Percentiles rank a stretch among this genome's conserved stretches.
Evolutionary conservation across 1,284 basidiomycete genomes (phyloP).

Genomic region (Ganoderma leucocontextum): DNA sequence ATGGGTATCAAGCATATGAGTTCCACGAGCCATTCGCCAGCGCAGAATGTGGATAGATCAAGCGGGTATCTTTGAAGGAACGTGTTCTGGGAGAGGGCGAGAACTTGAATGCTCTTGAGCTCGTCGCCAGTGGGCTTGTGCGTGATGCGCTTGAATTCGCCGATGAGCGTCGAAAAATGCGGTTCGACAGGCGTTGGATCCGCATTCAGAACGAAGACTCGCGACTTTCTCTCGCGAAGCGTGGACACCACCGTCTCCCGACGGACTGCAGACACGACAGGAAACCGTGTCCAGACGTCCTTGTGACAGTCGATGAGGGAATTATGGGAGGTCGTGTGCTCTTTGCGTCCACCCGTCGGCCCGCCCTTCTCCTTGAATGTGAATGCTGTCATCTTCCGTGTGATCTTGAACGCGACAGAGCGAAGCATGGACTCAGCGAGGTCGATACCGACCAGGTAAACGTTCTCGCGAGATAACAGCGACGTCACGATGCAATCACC

Average conservation of each 20-base stretch:
- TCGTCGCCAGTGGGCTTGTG: slow-evolving; percentile 59
- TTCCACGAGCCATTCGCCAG: slow-evolving; percentile 70
- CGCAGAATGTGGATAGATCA: slow-evolving; percentile 42
- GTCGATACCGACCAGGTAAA: slow-evolving; percentile 54
- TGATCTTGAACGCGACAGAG: slow-evolving; percentile 59
- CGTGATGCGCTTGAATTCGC: slow-evolving; percentile 54
- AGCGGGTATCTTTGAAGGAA: background rate
- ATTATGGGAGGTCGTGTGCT: slow-evolving; percentile 49
- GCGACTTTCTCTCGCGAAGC: slow-evolving; percentile 40
- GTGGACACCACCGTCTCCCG: slow-evolving; percentile 52
- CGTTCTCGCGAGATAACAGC: slow-evolving; percentile 48
- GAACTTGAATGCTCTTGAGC: slow-evolving; percentile 48
- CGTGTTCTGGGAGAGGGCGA: slow-evolving; percentile 36
- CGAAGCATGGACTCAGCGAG: slow-evolving; percentile 38
- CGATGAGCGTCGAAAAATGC: slow-evolving; percentile 57
- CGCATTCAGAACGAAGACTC: slow-evolving; percentile 55
- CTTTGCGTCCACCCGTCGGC: slow-evolving; percentile 23
- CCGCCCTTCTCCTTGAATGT: slow-evolving; percentile 54
- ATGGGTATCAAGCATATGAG: slow-evolving; percentile 71
- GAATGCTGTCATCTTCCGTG: slow-evolving; percentile 61
- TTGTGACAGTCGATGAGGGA: slow-evolving; percentile 62
- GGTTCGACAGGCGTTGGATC: slow-evolving; percentile 45
- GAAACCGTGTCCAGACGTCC: slow-evolving; percentile 72
- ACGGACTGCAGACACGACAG: slow-evolving; percentile 62
- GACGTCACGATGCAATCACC: slow-evolving; percentile 51